Conservation (phyloP, 768 basidiomycete genomes). For the Panaeolus cyanescens region DNA sequence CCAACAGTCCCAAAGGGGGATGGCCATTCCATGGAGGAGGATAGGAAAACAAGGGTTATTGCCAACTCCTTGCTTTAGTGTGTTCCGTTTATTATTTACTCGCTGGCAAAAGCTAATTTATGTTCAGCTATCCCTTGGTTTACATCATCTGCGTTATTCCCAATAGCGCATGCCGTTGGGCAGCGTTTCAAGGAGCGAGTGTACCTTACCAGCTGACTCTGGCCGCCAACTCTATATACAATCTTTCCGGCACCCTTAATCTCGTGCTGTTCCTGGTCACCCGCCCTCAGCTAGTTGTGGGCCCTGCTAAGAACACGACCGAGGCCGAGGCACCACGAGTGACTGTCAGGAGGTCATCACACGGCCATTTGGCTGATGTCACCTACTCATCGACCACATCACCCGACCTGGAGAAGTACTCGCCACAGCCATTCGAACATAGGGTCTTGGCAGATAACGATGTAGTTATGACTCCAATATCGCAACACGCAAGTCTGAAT, state of each 20-base stretch:
- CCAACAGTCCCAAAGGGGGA: constrained; percentile 10
- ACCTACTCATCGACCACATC: neutral
- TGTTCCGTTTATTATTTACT: constrained; percentile 18
- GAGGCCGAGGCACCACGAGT: neutral
- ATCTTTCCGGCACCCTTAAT: constrained; percentile 47
- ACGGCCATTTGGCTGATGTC: neutral
- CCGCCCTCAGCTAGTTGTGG: constrained; percentile 24
- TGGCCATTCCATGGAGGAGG: constrained; percentile 17
- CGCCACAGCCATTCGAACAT: neutral
- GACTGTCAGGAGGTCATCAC: neutral
- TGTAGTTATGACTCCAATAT: neutral
- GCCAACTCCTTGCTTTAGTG: constrained; percentile 50
- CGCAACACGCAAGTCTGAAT: neutral
- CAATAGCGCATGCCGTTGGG: constrained; percentile 41
- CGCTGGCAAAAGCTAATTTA: neutral
- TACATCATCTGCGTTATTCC: constrained; percentile 44
- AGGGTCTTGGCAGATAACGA: neutral
- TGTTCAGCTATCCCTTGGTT: constrained; percentile 44
- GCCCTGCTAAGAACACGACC: neutral
- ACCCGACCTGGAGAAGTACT: neutral
- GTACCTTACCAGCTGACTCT: constrained; percentile 39
- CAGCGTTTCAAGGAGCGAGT: constrained; percentile 25
- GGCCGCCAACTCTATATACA: constrained; percentile 40
- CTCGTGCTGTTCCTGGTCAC: constrained; percentile 36
- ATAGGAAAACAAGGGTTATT: constrained; percentile 24